Evolutionary conservation across 2,329 filamentous ascomycete genomes (phyloP), one percentile per base, ranked within the genome.

Genomic region (Cercospora canescens): DNA sequence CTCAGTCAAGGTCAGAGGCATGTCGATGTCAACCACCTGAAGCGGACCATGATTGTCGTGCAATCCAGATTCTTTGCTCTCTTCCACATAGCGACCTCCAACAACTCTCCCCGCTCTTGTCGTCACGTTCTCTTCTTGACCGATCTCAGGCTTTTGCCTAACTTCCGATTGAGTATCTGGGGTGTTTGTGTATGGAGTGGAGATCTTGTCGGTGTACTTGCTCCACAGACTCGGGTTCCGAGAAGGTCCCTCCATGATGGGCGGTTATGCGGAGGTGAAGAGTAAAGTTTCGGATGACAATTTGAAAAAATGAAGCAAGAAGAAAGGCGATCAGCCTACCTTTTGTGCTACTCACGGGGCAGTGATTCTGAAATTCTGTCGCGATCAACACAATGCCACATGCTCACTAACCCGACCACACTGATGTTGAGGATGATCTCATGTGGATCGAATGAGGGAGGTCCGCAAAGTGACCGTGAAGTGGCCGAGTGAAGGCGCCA

Each of bases 1-100:
- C 63, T 82, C 79, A 7, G 80, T 82, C 39, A 80, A 67, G 5
- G 83, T 85, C 24, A 84, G 76, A 8, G 83, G 83, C 67, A 85
- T 77, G 66, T 85, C 83, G 66, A 82, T 76, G 50, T 84, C 79
- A 41, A 85, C 79, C 55, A 81, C 78, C 55, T 77, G 77, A 48
- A 82, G 69, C 32, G 75, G 74, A 28, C 79, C 80, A 67, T 78
- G 71, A 9, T 77, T 76, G 8, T 70, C 58, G 64, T 76, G 75
- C n/a, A 74, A 69, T 7, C 69, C 60, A 24, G 66, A 70, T 16
- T 78, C 74, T 54, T 75, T 77, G 59, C 77, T 71, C 28, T 75
- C 69, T 16, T 74, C 71, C n/a, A 77, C 69, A 41, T 77, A 79
- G 55, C 75, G 76, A 37, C 80, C 80, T 65, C 81, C 81, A 35